Conservation (phyloP, 768 basidiomycete species). For the Suillus subalutaceus region DNA sequence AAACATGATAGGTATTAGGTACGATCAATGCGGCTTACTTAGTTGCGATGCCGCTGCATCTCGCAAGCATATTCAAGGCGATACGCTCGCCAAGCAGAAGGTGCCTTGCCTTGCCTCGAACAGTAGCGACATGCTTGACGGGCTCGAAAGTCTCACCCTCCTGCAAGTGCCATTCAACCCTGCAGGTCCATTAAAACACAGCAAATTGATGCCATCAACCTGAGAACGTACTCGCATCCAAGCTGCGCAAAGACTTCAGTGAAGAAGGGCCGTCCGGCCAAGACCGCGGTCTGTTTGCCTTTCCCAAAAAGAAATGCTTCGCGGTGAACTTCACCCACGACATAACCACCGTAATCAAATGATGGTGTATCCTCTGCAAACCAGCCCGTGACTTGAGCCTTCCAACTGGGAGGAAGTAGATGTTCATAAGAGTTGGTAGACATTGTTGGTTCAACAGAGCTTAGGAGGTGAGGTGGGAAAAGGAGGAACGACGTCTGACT, state of each 20-base stretch:
- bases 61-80: constrained; percentile 88
- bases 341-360: constrained; percentile 95
- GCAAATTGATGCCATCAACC: neutral
- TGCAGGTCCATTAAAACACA: constrained; percentile 31
- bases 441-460: constrained; percentile 16
- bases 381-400: constrained; percentile 77
- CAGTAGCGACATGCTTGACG: constrained; percentile 86
- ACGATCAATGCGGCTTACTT: constrained; percentile 54
- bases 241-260: constrained; percentile 89
- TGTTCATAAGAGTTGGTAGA: constrained; percentile 45
- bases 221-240: constrained; percentile 80
- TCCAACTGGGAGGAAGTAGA: constrained; percentile 95
- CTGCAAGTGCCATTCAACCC: constrained; percentile 90
- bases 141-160: constrained; percentile 87
- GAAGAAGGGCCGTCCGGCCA: constrained; percentile 96
- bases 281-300: constrained; percentile 72
- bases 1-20: constrained; percentile 1
- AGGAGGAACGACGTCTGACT: neutral
- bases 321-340: constrained; percentile 88
- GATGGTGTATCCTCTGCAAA: constrained; percentile 93
- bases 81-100: constrained; percentile 91
- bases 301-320: constrained; percentile 92
- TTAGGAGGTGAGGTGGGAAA: neutral
- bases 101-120: constrained; percentile 85
- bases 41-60: constrained; percentile 97